Evolutionary conservation across 2,329 filamentous ascomycete species (phyloP), one percentile per base, ranked within the genome.

Genomic region (Talaromyces verruculosus): DNA sequence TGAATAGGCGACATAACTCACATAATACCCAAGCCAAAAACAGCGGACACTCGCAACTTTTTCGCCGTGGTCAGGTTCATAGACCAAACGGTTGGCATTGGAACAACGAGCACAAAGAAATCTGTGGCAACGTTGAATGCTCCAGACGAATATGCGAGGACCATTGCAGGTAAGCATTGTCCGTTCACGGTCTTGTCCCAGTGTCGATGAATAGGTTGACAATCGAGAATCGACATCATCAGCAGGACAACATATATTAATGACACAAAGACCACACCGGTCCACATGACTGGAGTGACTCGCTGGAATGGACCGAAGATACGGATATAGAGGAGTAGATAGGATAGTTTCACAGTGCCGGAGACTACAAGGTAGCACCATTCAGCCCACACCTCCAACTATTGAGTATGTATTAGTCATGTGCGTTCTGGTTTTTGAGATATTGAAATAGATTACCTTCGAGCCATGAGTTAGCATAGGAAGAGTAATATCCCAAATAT

Each of bases 191-290:
- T 47, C 25, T 22, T n/a, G 41, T 61, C 59, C 59, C 59, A 61
- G 19, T 61, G 59, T 19, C 28, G 41, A 25, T 61, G 43, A n/a
- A 61, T 61, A 13, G 59, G 59, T 25, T 61, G 59, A 28, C 59
- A 61, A 61, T 61, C 59, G n/a, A 61, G 43, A 25, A 61, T 49
- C 30, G 59, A 61, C 59, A 61, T 61, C 59, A 61, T 49, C 41
- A 61, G 43, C 19, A 61, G 33, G 28, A 61, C 59, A 19, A 61
- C 59, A 35, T 61, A 61, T 25, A 61, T 39, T 11, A 61, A 6
- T 15, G 59, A 61, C 17, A 61, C 59, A 35, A 47, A 13, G 13
- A 61, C 59, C 5, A 61, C 59, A 10, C 59, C 59, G 17, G 59
- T 61, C 43, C 43, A 61, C 43, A 61, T 25, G 28, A 61, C 59